Conservation (phyloP, 2,329 filamentous ascomycete genomes). For the Neofusicoccum cordaticola region DNA sequence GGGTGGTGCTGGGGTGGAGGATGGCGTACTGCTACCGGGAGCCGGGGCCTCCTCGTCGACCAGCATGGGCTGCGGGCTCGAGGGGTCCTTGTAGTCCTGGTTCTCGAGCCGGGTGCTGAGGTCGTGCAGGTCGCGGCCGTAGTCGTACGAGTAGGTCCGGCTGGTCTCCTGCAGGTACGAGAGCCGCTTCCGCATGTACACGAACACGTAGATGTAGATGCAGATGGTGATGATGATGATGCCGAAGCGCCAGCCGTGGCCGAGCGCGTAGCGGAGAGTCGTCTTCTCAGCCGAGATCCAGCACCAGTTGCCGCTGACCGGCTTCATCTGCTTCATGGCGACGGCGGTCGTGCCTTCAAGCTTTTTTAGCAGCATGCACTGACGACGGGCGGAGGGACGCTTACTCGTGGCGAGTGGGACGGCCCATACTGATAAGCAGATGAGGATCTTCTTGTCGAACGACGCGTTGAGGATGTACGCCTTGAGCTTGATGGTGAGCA, state of each 20-base stretch:
- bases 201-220: conserved; percentile 46
- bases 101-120: background rate
- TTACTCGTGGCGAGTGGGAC: conserved; percentile 40
- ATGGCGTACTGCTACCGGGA: background rate
- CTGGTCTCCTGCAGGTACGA: conserved; percentile 7
- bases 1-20: no score
- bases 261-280: conserved; percentile 44
- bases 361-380: background rate
- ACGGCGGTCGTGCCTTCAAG: conserved; percentile 4
- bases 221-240: conserved; percentile 42
- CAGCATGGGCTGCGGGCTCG: background rate
- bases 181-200: conserved; percentile 27
- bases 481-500: conserved; percentile 40
- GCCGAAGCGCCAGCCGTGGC: conserved; percentile 47
- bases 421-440: conserved; percentile 43
- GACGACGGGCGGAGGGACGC: background rate
- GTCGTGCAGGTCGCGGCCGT: conserved; percentile 9
- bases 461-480: conserved; percentile 33
- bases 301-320: conserved; percentile 50
- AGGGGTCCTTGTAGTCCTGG: background rate
- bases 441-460: conserved; percentile 29
- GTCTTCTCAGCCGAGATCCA: conserved; percentile 42
- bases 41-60: conserved; percentile 1
- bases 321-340: conserved; percentile 27
- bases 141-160: conserved; percentile 6